Percentiles rank a stretch among this genome's conserved stretches.
These are phyloP conservation scores for Penicillium ucsense DNA, from an alignment of 495 filamentous ascomycete species.

Conservation along the genomic window DNA sequence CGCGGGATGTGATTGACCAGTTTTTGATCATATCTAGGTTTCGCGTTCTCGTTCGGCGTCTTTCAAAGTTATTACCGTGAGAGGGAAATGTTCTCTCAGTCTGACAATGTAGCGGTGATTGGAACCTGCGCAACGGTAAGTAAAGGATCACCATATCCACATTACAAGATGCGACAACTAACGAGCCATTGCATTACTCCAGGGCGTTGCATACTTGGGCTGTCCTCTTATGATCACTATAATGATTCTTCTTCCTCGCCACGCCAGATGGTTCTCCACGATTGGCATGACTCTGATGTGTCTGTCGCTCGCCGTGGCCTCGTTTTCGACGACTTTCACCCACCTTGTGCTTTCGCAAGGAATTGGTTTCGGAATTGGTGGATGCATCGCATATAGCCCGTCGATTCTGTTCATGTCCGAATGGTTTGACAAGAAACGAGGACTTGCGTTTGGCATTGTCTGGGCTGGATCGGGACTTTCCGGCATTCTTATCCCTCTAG, in stretches of 20 bases:
- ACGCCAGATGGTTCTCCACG: constrained; percentile 13
- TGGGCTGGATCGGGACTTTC: constrained; percentile 35
- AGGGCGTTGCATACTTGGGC: constrained; percentile 17
- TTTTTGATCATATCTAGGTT: constrained; percentile 5
- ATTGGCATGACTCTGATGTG: constrained; percentile 22
- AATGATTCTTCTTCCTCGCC: constrained; percentile 15
- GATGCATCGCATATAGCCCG: constrained; percentile 37
- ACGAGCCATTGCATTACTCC: background rate
- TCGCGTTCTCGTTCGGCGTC: constrained; percentile 17
- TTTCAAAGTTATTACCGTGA: constrained; percentile 23
- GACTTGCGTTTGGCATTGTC: constrained; percentile 41
- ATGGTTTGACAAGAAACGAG: constrained; percentile 42
- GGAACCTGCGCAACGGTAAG: constrained; percentile 41
- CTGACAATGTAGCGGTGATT: constrained; percentile 31
- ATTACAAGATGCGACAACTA: background rate
- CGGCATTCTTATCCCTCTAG: constrained; percentile 36
- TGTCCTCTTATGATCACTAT: constrained; percentile 10
- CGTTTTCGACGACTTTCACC: constrained; percentile 34
- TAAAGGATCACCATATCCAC: background rate
- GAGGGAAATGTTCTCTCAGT: constrained; percentile 17
- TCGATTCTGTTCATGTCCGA: constrained; percentile 41
- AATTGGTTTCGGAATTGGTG: constrained; percentile 39
- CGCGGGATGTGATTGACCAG: background rate
- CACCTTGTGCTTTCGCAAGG: constrained; percentile 44
- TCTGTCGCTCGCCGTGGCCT: constrained; percentile 31